Evolutionary conservation across 2,329 filamentous ascomycete genomes (phyloP).

Genomic region (Pseudogymnoascus sp.): DNA sequence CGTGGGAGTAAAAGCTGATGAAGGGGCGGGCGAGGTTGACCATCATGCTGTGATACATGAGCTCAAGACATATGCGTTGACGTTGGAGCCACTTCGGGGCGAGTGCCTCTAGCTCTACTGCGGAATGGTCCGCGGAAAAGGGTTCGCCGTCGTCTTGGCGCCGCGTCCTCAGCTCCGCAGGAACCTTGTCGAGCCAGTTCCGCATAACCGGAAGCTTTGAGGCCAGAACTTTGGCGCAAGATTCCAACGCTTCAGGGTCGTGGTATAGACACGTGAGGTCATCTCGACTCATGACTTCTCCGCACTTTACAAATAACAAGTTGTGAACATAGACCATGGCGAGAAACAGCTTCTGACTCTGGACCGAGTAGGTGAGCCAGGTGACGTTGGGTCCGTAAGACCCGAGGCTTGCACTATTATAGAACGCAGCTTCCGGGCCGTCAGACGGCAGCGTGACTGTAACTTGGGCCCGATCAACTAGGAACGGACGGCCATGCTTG

Average conservation of each 20-base stretch:
- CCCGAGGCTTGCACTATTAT: constrained; percentile 25
- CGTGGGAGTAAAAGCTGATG: constrained; percentile 29
- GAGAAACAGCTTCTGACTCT: constrained; percentile 27
- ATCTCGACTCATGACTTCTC: constrained; percentile 21
- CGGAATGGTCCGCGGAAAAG: constrained; percentile 34
- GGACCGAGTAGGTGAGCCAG: constrained; percentile 28
- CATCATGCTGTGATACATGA: constrained; percentile 36
- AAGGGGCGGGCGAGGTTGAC: constrained; percentile 35
- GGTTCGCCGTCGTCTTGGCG: constrained; percentile 27
- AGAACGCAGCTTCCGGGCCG: constrained; percentile 21
- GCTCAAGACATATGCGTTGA: constrained; percentile 36
- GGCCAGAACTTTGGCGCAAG: constrained; percentile 24
- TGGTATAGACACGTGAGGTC: constrained; percentile 8
- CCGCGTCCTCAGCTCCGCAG: constrained; percentile 25
- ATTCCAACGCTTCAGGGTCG: constrained; percentile 22
- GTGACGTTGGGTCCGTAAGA: constrained; percentile 26
- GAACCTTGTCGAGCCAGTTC: constrained; percentile 31
- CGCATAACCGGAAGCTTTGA: constrained; percentile 24
- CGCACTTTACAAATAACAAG: constrained; percentile 26
- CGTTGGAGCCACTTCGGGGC: constrained; percentile 38
- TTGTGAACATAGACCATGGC: constrained; percentile 26
- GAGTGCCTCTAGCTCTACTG: constrained; percentile 28
- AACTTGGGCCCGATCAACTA: constrained; percentile 23
- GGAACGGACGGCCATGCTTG: constrained; percentile 32
- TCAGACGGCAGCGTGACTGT: constrained; percentile 30